Evolutionary conservation across 768 basidiomycete genomes (phyloP), one percentile per base, ranked within the genome.

Genomic region (Melanogaster broomeanus): DNA sequence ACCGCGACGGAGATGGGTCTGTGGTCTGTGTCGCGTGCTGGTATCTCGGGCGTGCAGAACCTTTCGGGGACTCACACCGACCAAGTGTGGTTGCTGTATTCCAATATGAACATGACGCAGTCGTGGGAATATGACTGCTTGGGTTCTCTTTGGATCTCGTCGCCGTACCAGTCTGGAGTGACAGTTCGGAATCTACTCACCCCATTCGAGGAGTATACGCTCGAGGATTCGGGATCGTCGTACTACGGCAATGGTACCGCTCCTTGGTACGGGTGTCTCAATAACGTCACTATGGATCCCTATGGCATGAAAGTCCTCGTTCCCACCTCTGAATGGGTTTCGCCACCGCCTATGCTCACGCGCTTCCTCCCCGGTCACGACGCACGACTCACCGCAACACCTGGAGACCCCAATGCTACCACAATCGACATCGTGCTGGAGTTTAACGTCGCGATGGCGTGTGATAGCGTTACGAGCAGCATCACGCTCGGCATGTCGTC

Each of bases 341-440:
- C 81, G 6, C 84, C 88, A 46, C 80, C 75, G 6, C 90, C 93
- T 15, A 80, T 82, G 49, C 67, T 97, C 50, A 91, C 90, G 16
- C 81, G 80, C 48, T 96, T 96, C 69, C 64, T 69, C 3, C 94
- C 94, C 0, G 93, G 94, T 2, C 94, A 97, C 66, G 94, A 97
- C 61, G 77, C 83, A 38, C 87, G 94, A 38, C 72, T 92, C 34
- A 66, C 68, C 16, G 78, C 77, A 18, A 47, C 34, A 1, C 8
- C 59, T 9, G 64, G 61, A 2, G 65, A 77, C 22, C 71, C 80
- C 49, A 83, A 82, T 24, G 80, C 79, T 1, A 82, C 80, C 8
- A 72, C 69, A 2, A 67, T 91, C 46, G 72, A 86, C 55, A 81
- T 97, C 48, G 63, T 77, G 0, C 76, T 97, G 55, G 88, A 96